These are phyloP conservation scores for Salpingoeca rosetta DNA, from an alignment of 78 protist species.

Conservation along the genomic window DNA sequence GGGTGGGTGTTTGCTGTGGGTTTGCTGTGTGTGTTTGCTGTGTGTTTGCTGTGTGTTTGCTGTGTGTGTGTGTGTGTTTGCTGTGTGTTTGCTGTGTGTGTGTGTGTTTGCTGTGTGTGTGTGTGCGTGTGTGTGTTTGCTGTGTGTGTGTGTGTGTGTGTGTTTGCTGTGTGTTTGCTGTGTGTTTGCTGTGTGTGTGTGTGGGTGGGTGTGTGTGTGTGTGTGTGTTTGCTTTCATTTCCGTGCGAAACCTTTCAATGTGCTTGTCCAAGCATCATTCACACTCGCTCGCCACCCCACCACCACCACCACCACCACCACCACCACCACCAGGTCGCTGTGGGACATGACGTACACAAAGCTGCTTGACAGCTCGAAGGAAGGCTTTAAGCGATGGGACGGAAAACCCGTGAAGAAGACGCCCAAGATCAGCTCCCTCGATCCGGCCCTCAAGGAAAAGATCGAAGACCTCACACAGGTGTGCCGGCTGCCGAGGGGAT, in stretches of 20 bases:
- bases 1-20: neutral
- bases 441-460: neutral
- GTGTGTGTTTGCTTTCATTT: neutral
- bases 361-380: neutral
- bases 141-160: neutral
- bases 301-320: too few species aligned
- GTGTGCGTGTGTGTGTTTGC: neutral
- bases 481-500: too few species aligned
- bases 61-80: too few species aligned
- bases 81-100: neutral
- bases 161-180: neutral
- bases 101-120: neutral
- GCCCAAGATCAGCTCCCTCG: neutral
- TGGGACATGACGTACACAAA: neutral
- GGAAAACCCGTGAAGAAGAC: neutral
- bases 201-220: neutral
- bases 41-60: too few species aligned
- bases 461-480: neutral
- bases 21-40: neutral
- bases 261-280: too few species aligned
- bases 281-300: too few species aligned
- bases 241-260: neutral
- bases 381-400: neutral
- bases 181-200: neutral
- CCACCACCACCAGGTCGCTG: neutral